A percentile compares a stretch with the other conserved stretches of the same genome.
These are phyloP conservation scores for Tulasnella sp. DNA, from an alignment of 768 basidiomycete species.

Conservation along the genomic window DNA sequence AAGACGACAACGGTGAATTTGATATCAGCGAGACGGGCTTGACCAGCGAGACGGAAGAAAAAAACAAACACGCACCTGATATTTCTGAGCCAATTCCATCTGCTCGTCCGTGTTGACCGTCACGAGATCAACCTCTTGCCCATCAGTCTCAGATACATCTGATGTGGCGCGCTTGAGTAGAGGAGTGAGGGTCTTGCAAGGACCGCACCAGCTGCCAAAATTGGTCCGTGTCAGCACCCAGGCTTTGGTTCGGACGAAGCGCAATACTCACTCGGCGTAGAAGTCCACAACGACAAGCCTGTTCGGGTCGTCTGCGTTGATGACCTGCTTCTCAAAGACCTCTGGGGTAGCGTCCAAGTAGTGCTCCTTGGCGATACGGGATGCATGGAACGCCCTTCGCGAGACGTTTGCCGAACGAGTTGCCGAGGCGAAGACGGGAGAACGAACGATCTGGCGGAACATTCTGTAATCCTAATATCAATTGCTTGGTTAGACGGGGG, in stretches of 20 bases:
- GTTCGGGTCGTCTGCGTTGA: constrained; percentile 15
- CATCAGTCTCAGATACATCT: constrained; percentile 47
- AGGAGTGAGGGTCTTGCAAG: constrained; percentile 70
- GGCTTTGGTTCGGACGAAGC: constrained; percentile 17
- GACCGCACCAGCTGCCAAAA: constrained; percentile 64
- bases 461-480: neutral
- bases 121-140: constrained; percentile 62
- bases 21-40: too few species aligned
- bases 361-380: neutral
- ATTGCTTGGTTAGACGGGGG: neutral
- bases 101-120: constrained; percentile 55
- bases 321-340: constrained; percentile 23
- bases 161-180: constrained; percentile 57
- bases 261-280: constrained; percentile 61
- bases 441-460: neutral
- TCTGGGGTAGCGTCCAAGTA: constrained; percentile 20
- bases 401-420: neutral
- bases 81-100: constrained; percentile 47
- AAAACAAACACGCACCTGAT: constrained; percentile 47
- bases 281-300: constrained; percentile 71
- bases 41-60: too few species aligned
- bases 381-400: constrained; percentile 12
- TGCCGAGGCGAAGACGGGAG: neutral
- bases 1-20: neutral
- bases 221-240: constrained; percentile 3